These are phyloP conservation scores for Emydomyces testavorans DNA, from an alignment of 2,329 filamentous ascomycete species.

Conservation along the genomic window DNA sequence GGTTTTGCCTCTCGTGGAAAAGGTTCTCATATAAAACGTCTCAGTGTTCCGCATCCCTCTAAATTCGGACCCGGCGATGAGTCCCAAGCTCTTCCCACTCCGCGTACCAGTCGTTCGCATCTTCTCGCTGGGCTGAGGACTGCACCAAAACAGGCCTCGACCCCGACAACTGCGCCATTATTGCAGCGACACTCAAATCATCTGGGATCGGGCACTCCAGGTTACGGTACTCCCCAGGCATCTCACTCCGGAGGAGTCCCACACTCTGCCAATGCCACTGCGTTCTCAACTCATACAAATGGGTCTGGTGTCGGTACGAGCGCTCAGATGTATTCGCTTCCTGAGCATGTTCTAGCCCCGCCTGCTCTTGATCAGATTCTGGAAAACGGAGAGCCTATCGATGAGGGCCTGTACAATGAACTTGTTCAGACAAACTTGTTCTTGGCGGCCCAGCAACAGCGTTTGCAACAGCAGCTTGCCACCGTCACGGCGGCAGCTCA, in stretches of 20 bases:
- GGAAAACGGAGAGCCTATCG: conserved; percentile 61
- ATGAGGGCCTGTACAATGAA: conserved; percentile 77
- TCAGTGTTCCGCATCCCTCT: conserved; percentile 62
- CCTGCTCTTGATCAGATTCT: conserved; percentile 51
- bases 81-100: conserved; percentile 59
- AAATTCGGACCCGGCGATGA: conserved; percentile 58
- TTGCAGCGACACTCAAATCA: conserved; percentile 38
- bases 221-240: conserved; percentile 41
- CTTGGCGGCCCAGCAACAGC: conserved; percentile 86
- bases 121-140: conserved; percentile 87
- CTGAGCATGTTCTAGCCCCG: conserved; percentile 47
- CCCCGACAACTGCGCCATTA: conserved; percentile 54
- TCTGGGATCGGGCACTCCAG: not conserved
- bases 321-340: conserved; percentile 54
- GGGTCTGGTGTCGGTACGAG: conserved; percentile 32
- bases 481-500: conserved; percentile 72
- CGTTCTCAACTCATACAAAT: conserved; percentile 36
- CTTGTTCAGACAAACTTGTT: conserved; percentile 85
- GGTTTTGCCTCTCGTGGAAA: conserved; percentile 79
- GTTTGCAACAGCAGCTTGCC: conserved; percentile 83
- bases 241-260: conserved; percentile 40
- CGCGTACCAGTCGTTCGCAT: conserved; percentile 88
- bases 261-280: conserved; percentile 48
- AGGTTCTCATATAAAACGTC: conserved; percentile 77
- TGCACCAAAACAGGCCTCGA: conserved; percentile 73